phyloP scores from a whole-genome alignment of 2,329 filamentous ascomycete species.

The Sarocladium brachiariae region DNA sequence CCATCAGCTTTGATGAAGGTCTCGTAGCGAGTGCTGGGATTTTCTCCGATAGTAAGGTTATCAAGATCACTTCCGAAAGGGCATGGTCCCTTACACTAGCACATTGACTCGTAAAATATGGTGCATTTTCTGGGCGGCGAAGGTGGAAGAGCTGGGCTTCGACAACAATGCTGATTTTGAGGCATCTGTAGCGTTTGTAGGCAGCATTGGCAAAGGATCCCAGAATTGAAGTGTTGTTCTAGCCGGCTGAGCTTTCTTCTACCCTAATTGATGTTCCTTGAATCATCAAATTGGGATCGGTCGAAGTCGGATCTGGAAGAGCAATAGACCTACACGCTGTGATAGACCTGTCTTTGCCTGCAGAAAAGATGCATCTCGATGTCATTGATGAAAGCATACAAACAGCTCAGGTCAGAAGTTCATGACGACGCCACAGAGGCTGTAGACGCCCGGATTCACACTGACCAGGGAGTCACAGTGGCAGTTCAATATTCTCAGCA shows the following conservation, averaged over 20 bases:
- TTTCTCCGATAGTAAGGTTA: no score
- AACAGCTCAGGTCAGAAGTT: neutral
- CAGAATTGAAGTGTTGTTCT: neutral
- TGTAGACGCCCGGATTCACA: neutral
- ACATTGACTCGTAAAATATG: neutral
- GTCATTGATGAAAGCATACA: neutral
- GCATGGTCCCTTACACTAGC: neutral
- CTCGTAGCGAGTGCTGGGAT: no score
- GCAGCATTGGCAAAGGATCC: neutral
- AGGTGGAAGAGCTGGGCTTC: neutral
- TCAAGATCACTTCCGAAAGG: neutral
- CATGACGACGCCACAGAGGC: neutral
- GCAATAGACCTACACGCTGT: no score
- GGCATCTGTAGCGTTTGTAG: neutral
- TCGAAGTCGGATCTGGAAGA: no score
- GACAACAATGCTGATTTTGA: neutral
- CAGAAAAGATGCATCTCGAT: neutral
- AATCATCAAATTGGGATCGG: neutral
- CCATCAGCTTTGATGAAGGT: no score
- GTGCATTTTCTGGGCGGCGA: neutral
- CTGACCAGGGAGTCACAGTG: neutral
- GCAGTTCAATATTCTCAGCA: neutral
- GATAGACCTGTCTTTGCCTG: no score
- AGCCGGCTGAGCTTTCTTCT: neutral
- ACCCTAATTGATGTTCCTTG: neutral